Conservation (phyloP, 306 rosid genomes). For the Rosa chinensis region DNA sequence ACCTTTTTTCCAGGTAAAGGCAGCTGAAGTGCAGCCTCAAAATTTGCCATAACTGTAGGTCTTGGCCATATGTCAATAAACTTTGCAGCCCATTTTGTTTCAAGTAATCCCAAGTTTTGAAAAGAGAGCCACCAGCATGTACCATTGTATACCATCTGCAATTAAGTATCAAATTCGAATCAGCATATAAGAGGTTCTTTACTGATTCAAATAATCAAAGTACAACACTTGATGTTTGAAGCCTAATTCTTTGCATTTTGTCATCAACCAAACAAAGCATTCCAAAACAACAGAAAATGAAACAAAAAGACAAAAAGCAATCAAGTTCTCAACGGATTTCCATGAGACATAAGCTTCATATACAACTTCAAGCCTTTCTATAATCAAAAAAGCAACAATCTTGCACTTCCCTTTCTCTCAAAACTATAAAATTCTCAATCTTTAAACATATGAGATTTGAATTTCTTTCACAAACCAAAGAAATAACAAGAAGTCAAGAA, state of each 20-base stretch:
- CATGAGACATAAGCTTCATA: background rate
- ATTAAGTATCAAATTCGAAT: constrained; percentile 7
- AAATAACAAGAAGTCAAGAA: background rate
- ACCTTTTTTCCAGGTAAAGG: constrained; percentile 74
- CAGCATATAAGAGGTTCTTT: background rate
- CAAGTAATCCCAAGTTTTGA: constrained; percentile 47
- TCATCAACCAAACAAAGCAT: background rate
- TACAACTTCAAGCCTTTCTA: background rate
- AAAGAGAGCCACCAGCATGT: constrained; percentile 70
- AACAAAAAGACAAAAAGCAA: background rate
- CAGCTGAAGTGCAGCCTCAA: constrained; percentile 86
- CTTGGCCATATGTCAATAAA: constrained; percentile 65
- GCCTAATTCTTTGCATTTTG: background rate
- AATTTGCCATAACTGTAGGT: constrained; percentile 67
- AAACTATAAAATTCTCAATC: constrained; percentile 8
- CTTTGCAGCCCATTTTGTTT: constrained; percentile 46
- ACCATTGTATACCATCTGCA: constrained; percentile 15
- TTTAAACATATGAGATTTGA: constrained; percentile 7
- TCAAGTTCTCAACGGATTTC: constrained; percentile 7
- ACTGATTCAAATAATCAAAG: background rate
- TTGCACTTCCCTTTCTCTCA: background rate
- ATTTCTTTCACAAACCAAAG: background rate
- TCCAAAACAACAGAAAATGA: background rate
- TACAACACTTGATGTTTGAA: background rate
- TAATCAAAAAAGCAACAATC: background rate